Conservation (phyloP, 139 green algal species). For the Mesotaenium endlicherianum region DNA sequence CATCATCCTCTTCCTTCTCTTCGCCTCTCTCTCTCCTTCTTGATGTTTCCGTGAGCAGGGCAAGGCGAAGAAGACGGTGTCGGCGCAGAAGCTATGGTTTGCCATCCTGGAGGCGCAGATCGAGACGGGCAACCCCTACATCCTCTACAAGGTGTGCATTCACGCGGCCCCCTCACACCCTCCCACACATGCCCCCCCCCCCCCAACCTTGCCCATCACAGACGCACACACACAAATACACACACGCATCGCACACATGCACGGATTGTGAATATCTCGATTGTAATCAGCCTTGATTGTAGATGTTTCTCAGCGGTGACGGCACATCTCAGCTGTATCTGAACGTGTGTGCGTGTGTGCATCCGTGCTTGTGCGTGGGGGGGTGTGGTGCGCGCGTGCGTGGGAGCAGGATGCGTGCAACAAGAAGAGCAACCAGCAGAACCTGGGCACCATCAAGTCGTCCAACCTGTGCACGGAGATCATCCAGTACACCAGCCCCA, state of each 20-base stretch:
- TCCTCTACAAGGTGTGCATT: slow-evolving; percentile 94
- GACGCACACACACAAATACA: no score
- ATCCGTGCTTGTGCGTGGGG: neutral
- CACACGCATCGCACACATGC: no score
- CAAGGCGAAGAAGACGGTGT: slow-evolving; percentile 72
- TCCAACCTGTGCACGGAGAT: slow-evolving; percentile 99
- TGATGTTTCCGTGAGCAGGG: slow-evolving; percentile 52
- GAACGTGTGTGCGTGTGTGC: neutral
- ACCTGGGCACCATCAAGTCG: slow-evolving; percentile 94
- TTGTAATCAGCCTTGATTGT: no score
- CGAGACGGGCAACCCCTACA: slow-evolving; percentile 99
- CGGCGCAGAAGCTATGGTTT: slow-evolving; percentile 98
- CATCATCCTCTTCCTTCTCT: no score
- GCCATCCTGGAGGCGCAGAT: slow-evolving; percentile 91
- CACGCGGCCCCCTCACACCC: no score
- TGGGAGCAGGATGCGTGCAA: slow-evolving; percentile 81
- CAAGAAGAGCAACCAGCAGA: slow-evolving; percentile 92
- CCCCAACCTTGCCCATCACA: no score
- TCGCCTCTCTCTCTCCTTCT: neutral
- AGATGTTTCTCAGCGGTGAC: no score
- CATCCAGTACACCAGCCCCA: slow-evolving; percentile 89
- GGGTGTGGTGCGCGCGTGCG: neutral
- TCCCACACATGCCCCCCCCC: no score
- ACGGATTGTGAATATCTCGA: no score
- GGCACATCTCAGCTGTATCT: no score